phyloP scores from a whole-genome alignment of 2,329 filamentous ascomycete genomes.

The Aspergillus fructus region DNA sequence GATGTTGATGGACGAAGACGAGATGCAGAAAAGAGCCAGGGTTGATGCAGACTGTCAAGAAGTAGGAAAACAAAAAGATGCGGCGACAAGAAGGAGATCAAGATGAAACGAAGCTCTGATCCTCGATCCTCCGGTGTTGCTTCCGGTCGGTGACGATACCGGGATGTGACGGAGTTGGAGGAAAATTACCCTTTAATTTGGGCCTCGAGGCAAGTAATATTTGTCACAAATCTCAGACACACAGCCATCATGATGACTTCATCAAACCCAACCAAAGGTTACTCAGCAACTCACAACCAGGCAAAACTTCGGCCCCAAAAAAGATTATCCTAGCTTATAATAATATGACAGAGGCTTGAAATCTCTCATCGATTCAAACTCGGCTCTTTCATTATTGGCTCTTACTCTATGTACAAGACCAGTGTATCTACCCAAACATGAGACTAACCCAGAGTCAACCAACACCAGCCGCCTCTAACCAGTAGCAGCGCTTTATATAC shows the following conservation, averaged over 20 bases:
- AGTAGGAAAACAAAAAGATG: slow-evolving; percentile 2
- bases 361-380: background rate
- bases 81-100: background rate
- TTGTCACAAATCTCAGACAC: slow-evolving; percentile 6
- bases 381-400: background rate
- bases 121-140: background rate
- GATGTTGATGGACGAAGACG: background rate
- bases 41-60: slow-evolving; percentile 1
- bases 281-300: background rate
- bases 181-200: background rate
- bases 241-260: slow-evolving; percentile 21
- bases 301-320: too few species aligned
- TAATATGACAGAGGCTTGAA: background rate
- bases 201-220: background rate
- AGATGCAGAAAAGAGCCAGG: background rate
- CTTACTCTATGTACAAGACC: background rate
- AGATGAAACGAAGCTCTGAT: slow-evolving; percentile 1
- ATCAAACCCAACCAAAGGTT: slow-evolving; percentile 12
- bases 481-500: background rate
- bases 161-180: background rate
- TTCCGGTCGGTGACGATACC: background rate
- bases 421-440: slow-evolving; percentile 1
- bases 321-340: too few species aligned
- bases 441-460: background rate
- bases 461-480: background rate